phyloP scores from a whole-genome alignment of 345 rosid genomes.

The Balakata baccata region DNA sequence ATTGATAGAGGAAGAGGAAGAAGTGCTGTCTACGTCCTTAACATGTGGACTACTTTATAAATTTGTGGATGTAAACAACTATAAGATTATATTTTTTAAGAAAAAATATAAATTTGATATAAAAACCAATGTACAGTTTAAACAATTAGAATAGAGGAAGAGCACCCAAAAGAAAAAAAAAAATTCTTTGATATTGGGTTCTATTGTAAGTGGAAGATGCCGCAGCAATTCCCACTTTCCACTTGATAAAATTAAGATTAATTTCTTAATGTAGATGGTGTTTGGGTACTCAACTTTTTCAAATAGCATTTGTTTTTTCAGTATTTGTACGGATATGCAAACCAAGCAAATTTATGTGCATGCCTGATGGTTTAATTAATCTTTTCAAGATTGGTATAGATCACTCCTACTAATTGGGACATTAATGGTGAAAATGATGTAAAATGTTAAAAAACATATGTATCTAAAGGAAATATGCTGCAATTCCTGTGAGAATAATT shows the following conservation, averaged over 20 bases:
- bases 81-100: neutral
- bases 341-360: neutral
- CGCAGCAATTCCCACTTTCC: conserved; percentile 32
- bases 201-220: conserved; percentile 29
- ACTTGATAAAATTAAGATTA: neutral
- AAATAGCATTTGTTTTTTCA: neutral
- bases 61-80: conserved; percentile 31
- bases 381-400: neutral
- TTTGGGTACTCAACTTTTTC: no score
- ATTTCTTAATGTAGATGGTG: no score
- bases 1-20: conserved; percentile 9
- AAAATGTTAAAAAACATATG: no score
- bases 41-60: conserved; percentile 16
- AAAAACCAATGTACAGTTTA: neutral
- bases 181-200: neutral
- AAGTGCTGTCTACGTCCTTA: conserved; percentile 29
- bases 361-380: conserved; percentile 1
- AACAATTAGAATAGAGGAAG: neutral
- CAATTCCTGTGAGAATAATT: no score
- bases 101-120: neutral
- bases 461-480: no score
- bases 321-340: neutral
- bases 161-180: conserved; percentile 5
- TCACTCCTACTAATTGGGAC: neutral
- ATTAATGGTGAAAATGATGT: neutral